Evolutionary conservation across 2,329 filamentous ascomycete genomes (phyloP), one percentile per base, ranked within the genome.

Genomic region (Ophiosphaerella narmari): DNA sequence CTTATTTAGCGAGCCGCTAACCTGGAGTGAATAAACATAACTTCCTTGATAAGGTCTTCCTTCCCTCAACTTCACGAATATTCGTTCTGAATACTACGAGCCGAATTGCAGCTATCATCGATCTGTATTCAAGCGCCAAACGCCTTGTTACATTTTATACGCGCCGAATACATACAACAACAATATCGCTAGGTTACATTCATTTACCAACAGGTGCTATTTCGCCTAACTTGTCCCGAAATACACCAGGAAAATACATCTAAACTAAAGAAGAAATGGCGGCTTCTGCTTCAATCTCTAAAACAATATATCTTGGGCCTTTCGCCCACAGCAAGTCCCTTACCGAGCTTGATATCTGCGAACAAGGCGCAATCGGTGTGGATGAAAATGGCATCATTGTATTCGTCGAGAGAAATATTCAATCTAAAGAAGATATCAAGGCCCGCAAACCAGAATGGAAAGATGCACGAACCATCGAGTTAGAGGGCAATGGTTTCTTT

Each of bases 401-500:
- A 49, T 79, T 79, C 45, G 65, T 82, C 45, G 57, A 74, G 65
- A 65, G 74, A 49, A 66, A 75, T 39, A 52, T 66, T 8, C 16
- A 35, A 14, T 35, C 40, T 13, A 9, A 58, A 18, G 44, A 67
- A 8, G 62, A 63, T 9, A 48, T 66, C 5, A 62, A 52, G 57
- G 32, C 50, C 7, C 54, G 61, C 46, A 41, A 74, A 50, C 57
- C 43, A 4, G 58, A 54, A 12, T 80, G 77, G 76, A 44, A 75
- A 67, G 54, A 74, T 57, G 66, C 73, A 34, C 60, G 78, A 67
- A 54, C 73, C 1, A 63, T 80, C 4, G 65, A 45, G 6, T 50
- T 69, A 16, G 23, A 71, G 37, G 76, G 77, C 4, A 80, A 81
- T 9, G 82, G 88, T 46, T 93, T 93, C 76, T 91, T 90, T 78